These are phyloP conservation scores for Sextonia rubra DNA, from an alignment of 164 flowering plant species.

Conservation along the genomic window DNA sequence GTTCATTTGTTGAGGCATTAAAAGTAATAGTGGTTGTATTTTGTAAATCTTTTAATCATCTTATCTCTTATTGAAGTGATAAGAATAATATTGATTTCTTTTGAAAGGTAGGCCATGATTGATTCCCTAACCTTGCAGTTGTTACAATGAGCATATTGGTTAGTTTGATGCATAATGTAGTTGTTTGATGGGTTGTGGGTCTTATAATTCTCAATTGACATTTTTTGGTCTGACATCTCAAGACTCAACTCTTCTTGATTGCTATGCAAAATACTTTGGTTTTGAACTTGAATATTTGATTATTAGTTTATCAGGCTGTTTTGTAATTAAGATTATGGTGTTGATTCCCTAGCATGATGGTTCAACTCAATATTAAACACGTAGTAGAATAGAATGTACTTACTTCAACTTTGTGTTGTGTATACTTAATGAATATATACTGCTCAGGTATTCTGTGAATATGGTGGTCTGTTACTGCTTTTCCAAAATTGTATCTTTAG, in stretches of 20 bases:
- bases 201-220: too few species aligned
- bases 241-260: background rate
- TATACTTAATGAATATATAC: background rate
- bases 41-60: background rate
- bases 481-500: too few species aligned
- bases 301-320: background rate
- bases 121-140: background rate
- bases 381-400: background rate
- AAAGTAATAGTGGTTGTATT: background rate
- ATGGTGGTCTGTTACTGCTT: too few species aligned
- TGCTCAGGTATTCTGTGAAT: too few species aligned
- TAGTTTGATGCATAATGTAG: background rate
- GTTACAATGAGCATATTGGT: background rate
- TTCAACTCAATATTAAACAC: background rate
- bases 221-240: background rate
- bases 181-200: background rate
- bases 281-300: background rate
- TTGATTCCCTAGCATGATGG: background rate
- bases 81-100: background rate
- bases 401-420: too few species aligned
- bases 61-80: background rate
- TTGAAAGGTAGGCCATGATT: background rate
- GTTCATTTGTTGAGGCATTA: too few species aligned
- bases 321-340: background rate
- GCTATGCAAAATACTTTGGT: background rate